Evolutionary conservation across 768 basidiomycete genomes (phyloP), one percentile per base, ranked within the genome.

Genomic region (Suillus spraguei): DNA sequence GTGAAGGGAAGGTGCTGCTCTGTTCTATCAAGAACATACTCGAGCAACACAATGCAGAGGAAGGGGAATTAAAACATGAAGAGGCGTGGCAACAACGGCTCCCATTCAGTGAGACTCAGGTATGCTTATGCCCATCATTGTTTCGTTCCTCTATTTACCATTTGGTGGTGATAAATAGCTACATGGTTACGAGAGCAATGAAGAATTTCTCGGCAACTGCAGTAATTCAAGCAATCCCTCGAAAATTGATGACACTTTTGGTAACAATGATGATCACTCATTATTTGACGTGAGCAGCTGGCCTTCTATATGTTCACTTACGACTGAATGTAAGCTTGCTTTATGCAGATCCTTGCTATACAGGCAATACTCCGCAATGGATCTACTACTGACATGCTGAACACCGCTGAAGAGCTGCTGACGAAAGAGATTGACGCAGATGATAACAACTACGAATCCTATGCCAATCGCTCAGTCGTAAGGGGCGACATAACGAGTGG

Each of bases 1-100:
- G 75, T 61, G 74, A 75, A 36, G 54, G 54, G n/a, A 55, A 36
- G 8, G 54, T 55, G n/a, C 0, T n/a, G n/a, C 54, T 55, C n/a
- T 55, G 54, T n/a, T 38, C 54, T 36, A 16, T 55, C 4, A 55
- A 55, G 35, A 36, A 38, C 22, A 55, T 36, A 8, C 35, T 55
- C 13, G 35, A 55, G 35, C 54, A 22, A 16, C n/a, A 55, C 35
- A 55, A 55, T 14, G n/a, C 33, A 22, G 20, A 55, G n/a, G 54
- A 55, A 22, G 7, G 3, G 14, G 14, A 8, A 22, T 16, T 7
- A 22, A 13, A 55, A 8, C 6, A 55, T 22, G 11, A 22, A 22
- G 54, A 55, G 22, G 13, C 6, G 22, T 20, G 16, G n/a, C n/a
- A 35, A 14, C 35, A 22, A 2, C 33, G 14, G 16, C n/a, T 38